Base-by-base conservation (phyloP, 169 alveolate genomes). In the Plasmodium falciparum region DNA sequence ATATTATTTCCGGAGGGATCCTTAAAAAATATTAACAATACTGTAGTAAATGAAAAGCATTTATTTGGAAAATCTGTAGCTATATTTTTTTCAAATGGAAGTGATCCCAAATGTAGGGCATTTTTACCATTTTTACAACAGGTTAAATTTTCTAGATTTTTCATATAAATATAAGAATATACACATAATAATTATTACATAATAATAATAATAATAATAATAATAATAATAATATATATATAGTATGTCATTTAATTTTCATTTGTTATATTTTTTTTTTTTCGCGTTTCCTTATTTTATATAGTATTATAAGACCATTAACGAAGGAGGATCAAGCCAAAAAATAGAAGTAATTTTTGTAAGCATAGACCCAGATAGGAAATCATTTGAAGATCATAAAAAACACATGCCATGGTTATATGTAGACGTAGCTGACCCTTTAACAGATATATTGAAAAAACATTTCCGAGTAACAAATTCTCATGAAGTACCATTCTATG, bases 31-130 rank as follows among this genome's bases (percentile, higher is more conserved):
- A 75, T 76, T 12, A 93, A 93, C 70, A 72, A 88, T 26, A 88
- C 91, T 2, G 91, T 88, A 24, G 76, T 93, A 47, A 69, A 88
- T 43, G 93, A 93, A 75, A 70, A 73, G 45, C 94, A 93, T 52
- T 80, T 93, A 22, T 74, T 71, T 74, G 95, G 95, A 45, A 93
- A 93, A 61, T 93, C 95, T 7, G 95, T 93, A 7, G 95, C 94
- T 20, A 65, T 93, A 24, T 93, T 59, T 70, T 93, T 93, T 73
- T 93, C 95, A 26, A 92, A 93, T 49, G 94, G 94, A 45, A 73
- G 80, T 65, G 93, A 88, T 58, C 93, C 94, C 70, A 93, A 90
- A 90, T 93, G 95, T 90, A 86, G 91, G 29, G 88, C 94, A 13
- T 90, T 93, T 67, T 88, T 93, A 29, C 95, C 95, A 2, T 90